These are phyloP conservation scores for Chytriomyces sp. DNA, from an alignment of 192 early-diverging fungal species.

Conservation along the genomic window DNA sequence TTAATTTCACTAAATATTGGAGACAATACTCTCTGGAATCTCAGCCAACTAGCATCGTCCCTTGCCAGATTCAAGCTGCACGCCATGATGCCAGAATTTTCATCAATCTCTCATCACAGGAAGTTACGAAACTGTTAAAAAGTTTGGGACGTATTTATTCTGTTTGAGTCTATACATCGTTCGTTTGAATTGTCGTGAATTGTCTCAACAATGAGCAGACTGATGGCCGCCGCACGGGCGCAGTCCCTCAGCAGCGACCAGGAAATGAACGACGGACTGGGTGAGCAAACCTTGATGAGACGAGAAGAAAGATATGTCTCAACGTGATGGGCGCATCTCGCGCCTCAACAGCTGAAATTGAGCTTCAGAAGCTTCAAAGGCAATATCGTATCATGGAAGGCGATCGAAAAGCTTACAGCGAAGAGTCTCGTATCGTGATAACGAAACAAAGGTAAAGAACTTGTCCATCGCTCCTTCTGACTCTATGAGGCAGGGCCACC, in stretches of 20 bases:
- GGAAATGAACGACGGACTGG: conserved; percentile 57
- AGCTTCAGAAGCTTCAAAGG: conserved; percentile 56
- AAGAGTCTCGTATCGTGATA: conserved; percentile 56
- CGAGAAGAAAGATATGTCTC: not conserved
- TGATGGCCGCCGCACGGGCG: conserved; percentile 38
- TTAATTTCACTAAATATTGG: too few relatives aligned
- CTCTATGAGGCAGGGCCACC: conserved; percentile 38
- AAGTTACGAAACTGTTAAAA: too few relatives aligned
- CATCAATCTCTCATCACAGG: too few relatives aligned
- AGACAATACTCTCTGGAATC: too few relatives aligned
- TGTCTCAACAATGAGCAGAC: conserved; percentile 33
- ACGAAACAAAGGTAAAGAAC: conserved; percentile 53
- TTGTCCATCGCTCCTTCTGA: not conserved
- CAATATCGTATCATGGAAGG: conserved; percentile 65
- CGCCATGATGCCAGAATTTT: too few relatives aligned
- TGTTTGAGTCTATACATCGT: too few relatives aligned
- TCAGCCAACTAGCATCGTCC: too few relatives aligned
- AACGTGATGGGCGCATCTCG: not conserved
- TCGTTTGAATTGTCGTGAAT: not conserved
- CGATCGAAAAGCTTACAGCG: conserved; percentile 61
- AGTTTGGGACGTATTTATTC: too few relatives aligned
- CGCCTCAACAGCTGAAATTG: conserved; percentile 49
- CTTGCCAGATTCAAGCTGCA: too few relatives aligned
- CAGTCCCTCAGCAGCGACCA: conserved; percentile 47
- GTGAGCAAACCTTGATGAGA: conserved; percentile 18